These are phyloP conservation scores for Leucocoprinus birnbaumii DNA, from an alignment of 768 basidiomycete species.

Conservation along the genomic window DNA sequence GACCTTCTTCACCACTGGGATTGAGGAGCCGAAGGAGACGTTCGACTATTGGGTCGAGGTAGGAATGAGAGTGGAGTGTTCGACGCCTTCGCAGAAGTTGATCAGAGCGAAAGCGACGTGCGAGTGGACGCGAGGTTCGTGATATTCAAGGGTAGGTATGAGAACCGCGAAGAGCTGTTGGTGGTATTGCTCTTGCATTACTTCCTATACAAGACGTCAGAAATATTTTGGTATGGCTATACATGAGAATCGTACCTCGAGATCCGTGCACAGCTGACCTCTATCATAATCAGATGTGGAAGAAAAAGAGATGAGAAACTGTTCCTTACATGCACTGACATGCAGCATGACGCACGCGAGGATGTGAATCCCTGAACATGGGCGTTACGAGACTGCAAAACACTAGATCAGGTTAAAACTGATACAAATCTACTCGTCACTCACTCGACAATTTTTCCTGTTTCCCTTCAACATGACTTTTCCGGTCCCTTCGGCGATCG, in stretches of 20 bases:
- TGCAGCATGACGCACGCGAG: slow-evolving; percentile 71
- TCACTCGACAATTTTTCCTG: slow-evolving; percentile 80
- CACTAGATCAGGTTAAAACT: too few relatives aligned
- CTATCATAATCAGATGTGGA: slow-evolving; percentile 30
- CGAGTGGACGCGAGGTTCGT: slow-evolving; percentile 75
- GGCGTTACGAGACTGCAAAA: slow-evolving; percentile 78
- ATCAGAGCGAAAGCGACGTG: slow-evolving; percentile 87
- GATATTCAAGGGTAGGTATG: slow-evolving; percentile 71
- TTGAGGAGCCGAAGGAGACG: slow-evolving; percentile 66
- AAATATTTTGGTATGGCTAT: not conserved
- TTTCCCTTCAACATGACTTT: slow-evolving; percentile 80
- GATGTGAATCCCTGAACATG: slow-evolving; percentile 77
- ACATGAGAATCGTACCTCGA: slow-evolving; percentile 54
- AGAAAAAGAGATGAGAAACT: not conserved
- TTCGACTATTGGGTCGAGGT: slow-evolving; percentile 78
- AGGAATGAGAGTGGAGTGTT: slow-evolving; percentile 70
- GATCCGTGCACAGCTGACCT: slow-evolving; percentile 86
- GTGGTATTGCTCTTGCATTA: slow-evolving; percentile 73
- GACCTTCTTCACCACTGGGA: slow-evolving; percentile 45
- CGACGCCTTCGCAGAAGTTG: slow-evolving; percentile 89
- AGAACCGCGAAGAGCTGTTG: slow-evolving; percentile 66
- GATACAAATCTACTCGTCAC: slow-evolving; percentile 28
- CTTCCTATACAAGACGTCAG: slow-evolving; percentile 41
- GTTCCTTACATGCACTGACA: slow-evolving; percentile 80
- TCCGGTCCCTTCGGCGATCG: slow-evolving; percentile 81